phyloP scores from a whole-genome alignment of 2,329 filamentous ascomycete genomes.

The Paracamarosporium sp. region DNA sequence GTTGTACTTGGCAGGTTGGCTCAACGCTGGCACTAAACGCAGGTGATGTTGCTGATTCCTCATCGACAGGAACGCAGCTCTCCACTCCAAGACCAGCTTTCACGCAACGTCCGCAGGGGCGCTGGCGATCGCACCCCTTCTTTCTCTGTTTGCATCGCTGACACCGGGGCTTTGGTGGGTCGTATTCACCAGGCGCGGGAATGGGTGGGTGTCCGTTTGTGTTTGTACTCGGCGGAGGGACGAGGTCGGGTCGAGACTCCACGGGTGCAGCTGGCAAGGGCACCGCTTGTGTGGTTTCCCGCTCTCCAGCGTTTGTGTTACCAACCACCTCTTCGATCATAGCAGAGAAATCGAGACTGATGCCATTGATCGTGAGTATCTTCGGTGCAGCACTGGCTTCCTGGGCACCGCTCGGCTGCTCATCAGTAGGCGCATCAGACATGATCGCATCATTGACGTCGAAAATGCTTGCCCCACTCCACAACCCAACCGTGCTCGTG shows the following conservation, averaged over 20 bases:
- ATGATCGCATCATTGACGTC: constrained; percentile 35
- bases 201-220: neutral
- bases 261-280: neutral
- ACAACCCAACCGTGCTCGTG: constrained; percentile 41
- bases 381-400: constrained; percentile 5
- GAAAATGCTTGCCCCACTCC: constrained; percentile 43
- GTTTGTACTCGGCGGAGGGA: neutral
- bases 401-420: constrained; percentile 12
- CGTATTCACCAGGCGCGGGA: neutral
- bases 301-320: constrained; percentile 10
- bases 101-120: constrained; percentile 31
- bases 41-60: neutral
- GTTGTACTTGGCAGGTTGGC: neutral
- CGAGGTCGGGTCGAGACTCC: neutral
- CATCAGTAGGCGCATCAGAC: constrained; percentile 18
- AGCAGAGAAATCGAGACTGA: constrained; percentile 42
- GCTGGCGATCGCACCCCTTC: constrained; percentile 32
- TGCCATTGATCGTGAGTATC: constrained; percentile 34
- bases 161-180: constrained; percentile 11
- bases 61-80: constrained; percentile 20
- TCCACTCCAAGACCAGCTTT: constrained; percentile 26
- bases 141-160: constrained; percentile 32
- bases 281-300: neutral
- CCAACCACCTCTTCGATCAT: constrained; percentile 47
- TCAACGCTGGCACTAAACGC: neutral